Evolutionary conservation across 73 alveolate species (phyloP).

Genomic region (Paramecium octaurelia): DNA sequence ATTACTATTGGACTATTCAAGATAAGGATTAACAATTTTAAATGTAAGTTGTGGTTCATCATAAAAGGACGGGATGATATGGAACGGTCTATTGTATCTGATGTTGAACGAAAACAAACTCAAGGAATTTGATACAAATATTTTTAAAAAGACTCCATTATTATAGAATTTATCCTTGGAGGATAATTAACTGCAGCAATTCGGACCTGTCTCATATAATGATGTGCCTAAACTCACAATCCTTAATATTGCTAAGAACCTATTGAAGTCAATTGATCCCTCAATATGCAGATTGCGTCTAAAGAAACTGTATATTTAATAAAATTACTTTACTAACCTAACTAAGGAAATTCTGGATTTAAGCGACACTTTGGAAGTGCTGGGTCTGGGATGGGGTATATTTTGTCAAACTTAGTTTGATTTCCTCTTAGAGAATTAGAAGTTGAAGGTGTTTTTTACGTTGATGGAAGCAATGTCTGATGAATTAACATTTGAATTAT

Average conservation of each 20-base stretch:
- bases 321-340: not conserved
- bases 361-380: not conserved
- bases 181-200: not conserved
- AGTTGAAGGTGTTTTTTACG: not conserved
- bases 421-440: not conserved
- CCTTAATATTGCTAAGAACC: not conserved
- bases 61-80: not conserved
- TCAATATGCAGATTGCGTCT: not conserved
- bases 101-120: not conserved
- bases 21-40: not conserved
- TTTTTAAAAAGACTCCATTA: not conserved
- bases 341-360: not conserved
- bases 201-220: not conserved
- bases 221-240: not conserved
- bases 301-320: not conserved
- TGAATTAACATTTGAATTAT: not conserved
- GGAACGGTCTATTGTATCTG: not conserved
- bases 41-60: not conserved
- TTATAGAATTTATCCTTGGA: not conserved
- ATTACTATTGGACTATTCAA: not conserved
- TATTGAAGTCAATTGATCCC: not conserved
- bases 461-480: not conserved
- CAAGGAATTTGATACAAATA: not conserved
- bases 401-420: not conserved
- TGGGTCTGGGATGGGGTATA: conserved; percentile 39